These are phyloP conservation scores for Pyronema omphalodes DNA, from an alignment of 495 filamentous ascomycete species.

Conservation along the genomic window DNA sequence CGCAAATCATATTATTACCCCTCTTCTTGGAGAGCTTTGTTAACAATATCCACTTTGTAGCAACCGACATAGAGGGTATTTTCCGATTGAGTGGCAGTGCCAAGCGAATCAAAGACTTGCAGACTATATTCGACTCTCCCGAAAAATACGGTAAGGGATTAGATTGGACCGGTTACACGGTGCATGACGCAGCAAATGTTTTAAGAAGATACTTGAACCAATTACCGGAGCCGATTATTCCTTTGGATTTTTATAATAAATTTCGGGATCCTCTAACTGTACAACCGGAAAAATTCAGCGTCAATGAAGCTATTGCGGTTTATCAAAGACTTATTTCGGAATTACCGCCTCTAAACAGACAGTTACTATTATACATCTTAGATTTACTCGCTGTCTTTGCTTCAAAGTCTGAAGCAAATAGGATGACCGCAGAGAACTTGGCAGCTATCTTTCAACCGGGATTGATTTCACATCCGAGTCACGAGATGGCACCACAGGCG, in stretches of 20 bases:
- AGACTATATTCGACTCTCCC: conserved; percentile 78
- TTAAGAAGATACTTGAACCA: conserved; percentile 88
- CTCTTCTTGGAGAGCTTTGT: background rate
- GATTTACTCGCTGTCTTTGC: conserved; percentile 97
- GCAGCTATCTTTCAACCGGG: conserved; percentile 98
- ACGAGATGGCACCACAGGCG: conserved; percentile 86
- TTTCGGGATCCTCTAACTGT: conserved; percentile 74
- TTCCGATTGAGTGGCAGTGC: conserved; percentile 94
- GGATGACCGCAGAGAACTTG: conserved; percentile 87
- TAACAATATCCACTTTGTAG: conserved; percentile 29
- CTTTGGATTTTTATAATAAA: conserved; percentile 76
- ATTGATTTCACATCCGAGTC: conserved; percentile 77
- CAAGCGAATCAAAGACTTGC: conserved; percentile 93
- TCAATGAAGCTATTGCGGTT: conserved; percentile 51
- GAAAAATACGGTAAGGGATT: conserved; percentile 93
- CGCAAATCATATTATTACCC: background rate
- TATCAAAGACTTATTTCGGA: conserved; percentile 88
- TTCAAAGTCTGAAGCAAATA: conserved; percentile 88
- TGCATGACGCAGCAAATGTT: conserved; percentile 96
- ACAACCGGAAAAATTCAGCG: conserved; percentile 45
- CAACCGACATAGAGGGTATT: conserved; percentile 90
- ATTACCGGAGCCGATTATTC: conserved; percentile 88
- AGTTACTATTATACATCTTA: conserved; percentile 88
- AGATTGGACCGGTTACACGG: conserved; percentile 94
- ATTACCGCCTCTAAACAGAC: conserved; percentile 80